Percentiles rank a stretch among this genome's conserved stretches.
These are phyloP conservation scores for Suillus tomentosus DNA, from an alignment of 768 basidiomycete genomes.

Conservation along the genomic window DNA sequence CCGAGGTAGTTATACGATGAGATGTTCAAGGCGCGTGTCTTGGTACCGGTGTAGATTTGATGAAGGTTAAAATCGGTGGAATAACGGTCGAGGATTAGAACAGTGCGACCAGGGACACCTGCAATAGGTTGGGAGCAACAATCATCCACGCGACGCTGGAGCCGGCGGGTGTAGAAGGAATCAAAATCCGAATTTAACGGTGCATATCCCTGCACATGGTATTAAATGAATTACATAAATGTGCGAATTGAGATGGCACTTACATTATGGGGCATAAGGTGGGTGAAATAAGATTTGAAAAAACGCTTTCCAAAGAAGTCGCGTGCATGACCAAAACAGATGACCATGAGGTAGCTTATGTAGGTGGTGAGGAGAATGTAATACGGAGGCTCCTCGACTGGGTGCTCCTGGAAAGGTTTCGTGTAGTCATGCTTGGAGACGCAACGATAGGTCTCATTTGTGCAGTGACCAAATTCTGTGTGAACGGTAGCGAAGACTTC, in stretches of 20 bases:
- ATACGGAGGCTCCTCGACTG: conserved; percentile 87
- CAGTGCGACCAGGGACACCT: conserved; percentile 93
- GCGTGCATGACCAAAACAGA: conserved; percentile 87
- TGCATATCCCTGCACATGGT: conserved; percentile 79
- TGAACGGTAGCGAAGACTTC: conserved; percentile 79
- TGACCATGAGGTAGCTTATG: conserved; percentile 90
- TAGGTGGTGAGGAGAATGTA: conserved; percentile 92
- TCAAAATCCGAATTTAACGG: conserved; percentile 98
- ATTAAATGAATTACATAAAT: conserved; percentile 13
- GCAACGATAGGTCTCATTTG: conserved; percentile 72
- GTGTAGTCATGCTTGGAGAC: conserved; percentile 57
- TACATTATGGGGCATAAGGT: conserved; percentile 84
- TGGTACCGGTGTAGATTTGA: conserved; percentile 73
- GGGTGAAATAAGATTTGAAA: conserved; percentile 64
- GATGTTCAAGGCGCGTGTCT: conserved; percentile 90
- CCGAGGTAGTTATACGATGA: conserved; percentile 99
- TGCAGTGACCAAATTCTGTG: conserved; percentile 92
- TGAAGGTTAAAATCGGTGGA: conserved; percentile 82
- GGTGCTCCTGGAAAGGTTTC: conserved; percentile 49
- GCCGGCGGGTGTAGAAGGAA: conserved; percentile 96
- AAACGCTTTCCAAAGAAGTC: conserved; percentile 95
- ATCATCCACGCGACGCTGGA: conserved; percentile 93
- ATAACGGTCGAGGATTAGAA: conserved; percentile 80
- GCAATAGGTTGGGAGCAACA: conserved; percentile 93
- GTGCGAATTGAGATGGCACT: conserved; percentile 34